Evolutionary conservation across 106 monocot species (phyloP).

Genomic region (Dactylorhiza incarnata): DNA sequence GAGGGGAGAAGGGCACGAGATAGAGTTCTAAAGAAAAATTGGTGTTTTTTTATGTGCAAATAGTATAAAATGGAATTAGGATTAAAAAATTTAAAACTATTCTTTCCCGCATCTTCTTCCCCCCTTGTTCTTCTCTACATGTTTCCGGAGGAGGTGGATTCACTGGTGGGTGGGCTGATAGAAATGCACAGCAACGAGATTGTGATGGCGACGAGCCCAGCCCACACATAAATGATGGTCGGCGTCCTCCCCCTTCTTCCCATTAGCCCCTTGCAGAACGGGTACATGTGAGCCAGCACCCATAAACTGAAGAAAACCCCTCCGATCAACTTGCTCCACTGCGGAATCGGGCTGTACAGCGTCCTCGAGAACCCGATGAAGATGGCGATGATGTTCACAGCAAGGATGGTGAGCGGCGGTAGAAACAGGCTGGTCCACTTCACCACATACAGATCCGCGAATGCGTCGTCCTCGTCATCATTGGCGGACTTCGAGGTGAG

Average conservation of each 20-base stretch:
- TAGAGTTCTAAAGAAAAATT: no score
- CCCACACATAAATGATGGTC: slow-evolving; percentile 11
- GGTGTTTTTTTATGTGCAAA: no score
- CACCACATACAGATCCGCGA: slow-evolving; percentile 12
- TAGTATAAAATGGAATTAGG: no score
- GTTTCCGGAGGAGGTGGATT: no score
- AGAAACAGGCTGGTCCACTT: slow-evolving; percentile 12
- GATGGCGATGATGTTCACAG: slow-evolving; percentile 1
- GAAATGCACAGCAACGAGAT: slow-evolving; percentile 9
- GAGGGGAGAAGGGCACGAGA: no score
- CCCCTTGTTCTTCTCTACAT: no score
- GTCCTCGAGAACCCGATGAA: slow-evolving; percentile 8
- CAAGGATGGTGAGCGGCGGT: slow-evolving; percentile 4
- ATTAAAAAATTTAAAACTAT: no score
- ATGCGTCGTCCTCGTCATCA: slow-evolving; percentile 9
- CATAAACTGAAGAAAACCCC: slow-evolving; percentile 11
- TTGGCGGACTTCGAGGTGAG: slow-evolving; percentile 2
- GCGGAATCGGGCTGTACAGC: slow-evolving; percentile 4
- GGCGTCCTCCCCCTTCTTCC: slow-evolving; percentile 8
- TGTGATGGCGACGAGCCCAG: slow-evolving; percentile 6
- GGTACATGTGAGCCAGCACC: slow-evolving; percentile 15
- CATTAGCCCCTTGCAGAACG: slow-evolving; percentile 13
- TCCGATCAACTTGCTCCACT: slow-evolving; percentile 9
- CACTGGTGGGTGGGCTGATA: no score
- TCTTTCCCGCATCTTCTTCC: no score